Conservation (phyloP, 1,284 basidiomycete genomes). For the Waitea zeae region DNA sequence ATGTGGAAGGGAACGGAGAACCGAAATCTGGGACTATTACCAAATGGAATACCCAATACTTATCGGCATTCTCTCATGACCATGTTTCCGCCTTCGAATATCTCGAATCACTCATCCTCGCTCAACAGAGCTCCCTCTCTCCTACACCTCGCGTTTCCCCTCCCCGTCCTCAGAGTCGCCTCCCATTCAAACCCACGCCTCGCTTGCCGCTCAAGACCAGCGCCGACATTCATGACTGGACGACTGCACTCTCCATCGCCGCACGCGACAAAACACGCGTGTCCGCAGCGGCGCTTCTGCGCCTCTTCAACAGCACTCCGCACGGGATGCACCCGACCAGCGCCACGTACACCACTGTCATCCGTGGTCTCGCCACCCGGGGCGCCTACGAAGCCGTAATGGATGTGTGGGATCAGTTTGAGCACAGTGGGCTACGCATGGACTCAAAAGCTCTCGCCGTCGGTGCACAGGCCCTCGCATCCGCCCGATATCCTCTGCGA, state of each 20-base stretch:
- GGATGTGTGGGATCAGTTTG: slow-evolving; percentile 25
- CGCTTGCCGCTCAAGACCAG: slow-evolving; percentile 5
- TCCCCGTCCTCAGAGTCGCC: slow-evolving; percentile 1
- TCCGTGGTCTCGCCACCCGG: slow-evolving; percentile 32
- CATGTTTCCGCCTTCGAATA: slow-evolving; percentile 28
- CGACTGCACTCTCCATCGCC: slow-evolving; percentile 16
- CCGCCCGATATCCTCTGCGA: slow-evolving; percentile 20
- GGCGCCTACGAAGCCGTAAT: slow-evolving; percentile 19
- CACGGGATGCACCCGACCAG: slow-evolving; percentile 16
- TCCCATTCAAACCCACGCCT: no score
- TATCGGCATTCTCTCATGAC: slow-evolving; percentile 16
- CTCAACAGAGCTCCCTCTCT: neutral
- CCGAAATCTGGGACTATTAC: no score
- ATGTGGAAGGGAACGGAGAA: no score
- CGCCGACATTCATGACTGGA: slow-evolving; percentile 13
- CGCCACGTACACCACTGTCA: slow-evolving; percentile 27
- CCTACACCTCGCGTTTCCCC: neutral
- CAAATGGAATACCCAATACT: slow-evolving; percentile 15
- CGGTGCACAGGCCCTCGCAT: slow-evolving; percentile 31
- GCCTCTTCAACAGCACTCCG: slow-evolving; percentile 15
- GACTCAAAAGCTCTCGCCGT: slow-evolving; percentile 29
- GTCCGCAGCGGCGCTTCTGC: slow-evolving; percentile 17
- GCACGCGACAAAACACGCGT: slow-evolving; percentile 13
- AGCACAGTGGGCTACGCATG: slow-evolving; percentile 17
- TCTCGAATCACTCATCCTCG: slow-evolving; percentile 11